Percentiles rank a stretch among this genome's conserved stretches.
phyloP scores from a whole-genome alignment of 2,329 filamentous ascomycete genomes.

The Penicillium sp. region DNA sequence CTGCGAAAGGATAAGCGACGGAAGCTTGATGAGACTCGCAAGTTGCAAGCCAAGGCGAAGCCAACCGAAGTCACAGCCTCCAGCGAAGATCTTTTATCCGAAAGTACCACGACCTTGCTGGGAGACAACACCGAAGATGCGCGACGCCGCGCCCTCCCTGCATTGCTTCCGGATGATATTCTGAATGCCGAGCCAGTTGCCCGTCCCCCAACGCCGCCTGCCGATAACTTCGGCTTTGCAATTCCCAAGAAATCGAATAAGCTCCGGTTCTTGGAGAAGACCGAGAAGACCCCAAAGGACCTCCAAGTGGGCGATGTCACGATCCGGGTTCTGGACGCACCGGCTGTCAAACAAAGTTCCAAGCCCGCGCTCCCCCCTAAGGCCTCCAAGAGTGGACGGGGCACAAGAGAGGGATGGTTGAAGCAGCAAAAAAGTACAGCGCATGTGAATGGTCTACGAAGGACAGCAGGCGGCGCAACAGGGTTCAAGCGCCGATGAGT shows the following conservation, averaged over 20 bases:
- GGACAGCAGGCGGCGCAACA: constrained; percentile 31
- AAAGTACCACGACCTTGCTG: constrained; percentile 38
- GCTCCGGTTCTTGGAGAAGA: constrained; percentile 45
- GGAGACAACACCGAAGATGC: constrained; percentile 33
- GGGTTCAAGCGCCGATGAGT: constrained; percentile 34
- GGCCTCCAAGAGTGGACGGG: constrained; percentile 35
- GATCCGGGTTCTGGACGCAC: constrained; percentile 44
- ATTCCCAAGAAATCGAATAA: constrained; percentile 35
- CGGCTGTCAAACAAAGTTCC: constrained; percentile 29
- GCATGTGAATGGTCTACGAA: constrained; percentile 32
- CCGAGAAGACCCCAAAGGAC: constrained; percentile 47
- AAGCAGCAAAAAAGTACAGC: constrained; percentile 29
- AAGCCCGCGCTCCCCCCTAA: constrained; percentile 42
- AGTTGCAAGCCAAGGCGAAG: constrained; percentile 35
- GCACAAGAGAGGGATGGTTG: constrained; percentile 37
- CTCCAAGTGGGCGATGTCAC: constrained; percentile 44
- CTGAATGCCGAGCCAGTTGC: constrained; percentile 42
- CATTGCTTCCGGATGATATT: constrained; percentile 48
- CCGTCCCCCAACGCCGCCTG: constrained; percentile 42
- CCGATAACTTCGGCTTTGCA: constrained; percentile 15
- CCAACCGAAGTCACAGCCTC: constrained; percentile 19
- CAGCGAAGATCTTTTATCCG: constrained; percentile 34
- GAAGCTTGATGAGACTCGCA: constrained; percentile 35
- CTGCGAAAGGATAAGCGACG: constrained; percentile 36
- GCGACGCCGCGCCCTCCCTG: constrained; percentile 39